These are phyloP conservation scores for Ceratobasidium theobromae DNA, from an alignment of 1,284 basidiomycete species.

Conservation along the genomic window DNA sequence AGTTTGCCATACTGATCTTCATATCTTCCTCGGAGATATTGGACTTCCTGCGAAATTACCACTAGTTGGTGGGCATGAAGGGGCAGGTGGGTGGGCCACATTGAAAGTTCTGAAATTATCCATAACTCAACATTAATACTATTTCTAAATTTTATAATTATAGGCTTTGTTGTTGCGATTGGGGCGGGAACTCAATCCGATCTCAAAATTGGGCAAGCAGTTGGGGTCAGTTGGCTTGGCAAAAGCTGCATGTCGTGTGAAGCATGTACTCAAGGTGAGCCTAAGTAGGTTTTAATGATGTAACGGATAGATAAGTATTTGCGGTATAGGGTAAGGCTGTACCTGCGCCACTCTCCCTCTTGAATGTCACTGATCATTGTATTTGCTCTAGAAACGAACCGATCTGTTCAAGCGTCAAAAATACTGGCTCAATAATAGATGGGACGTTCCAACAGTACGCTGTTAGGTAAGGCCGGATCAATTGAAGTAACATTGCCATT, in stretches of 20 bases:
- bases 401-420: slow-evolving; percentile 57
- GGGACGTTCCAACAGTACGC: slow-evolving; percentile 85
- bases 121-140: neutral
- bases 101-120: neutral
- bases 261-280: slow-evolving; percentile 24
- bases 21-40: slow-evolving; percentile 70
- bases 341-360: slow-evolving; percentile 30
- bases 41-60: slow-evolving; percentile 65
- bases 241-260: slow-evolving; percentile 53
- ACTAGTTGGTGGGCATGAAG: slow-evolving; percentile 85
- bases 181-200: slow-evolving; percentile 64
- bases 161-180: slow-evolving; percentile 69
- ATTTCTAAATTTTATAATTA: no score
- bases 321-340: slow-evolving; percentile 31
- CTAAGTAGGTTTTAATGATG: slow-evolving; percentile 63
- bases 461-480: slow-evolving; percentile 46
- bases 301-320: slow-evolving; percentile 56
- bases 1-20: slow-evolving; percentile 80
- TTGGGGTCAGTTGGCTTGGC: slow-evolving; percentile 87
- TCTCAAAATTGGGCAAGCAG: slow-evolving; percentile 68
- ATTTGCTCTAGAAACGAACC: slow-evolving; percentile 23
- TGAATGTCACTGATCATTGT: neutral
- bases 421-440: slow-evolving; percentile 74
- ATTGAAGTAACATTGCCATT: slow-evolving; percentile 31
- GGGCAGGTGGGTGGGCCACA: slow-evolving; percentile 59